Evolutionary conservation across 2,329 filamentous ascomycete genomes (phyloP).

Genomic region (Hymenotorrendiella dingleyae): DNA sequence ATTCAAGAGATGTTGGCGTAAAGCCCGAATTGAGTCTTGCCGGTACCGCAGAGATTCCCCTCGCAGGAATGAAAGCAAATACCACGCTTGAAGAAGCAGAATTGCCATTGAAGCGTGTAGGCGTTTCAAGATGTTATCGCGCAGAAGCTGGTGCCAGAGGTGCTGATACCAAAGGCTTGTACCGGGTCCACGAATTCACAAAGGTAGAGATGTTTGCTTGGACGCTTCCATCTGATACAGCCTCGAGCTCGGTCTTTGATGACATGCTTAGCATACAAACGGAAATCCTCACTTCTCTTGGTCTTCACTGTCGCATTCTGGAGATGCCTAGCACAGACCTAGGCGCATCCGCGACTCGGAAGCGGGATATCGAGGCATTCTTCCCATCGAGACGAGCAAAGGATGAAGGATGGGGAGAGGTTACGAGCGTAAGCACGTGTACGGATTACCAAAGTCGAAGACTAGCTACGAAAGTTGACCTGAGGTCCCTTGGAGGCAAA

Average conservation of each 20-base stretch:
- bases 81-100: constrained; percentile 56
- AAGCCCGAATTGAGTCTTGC: constrained; percentile 71
- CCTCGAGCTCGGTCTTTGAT: constrained; percentile 59
- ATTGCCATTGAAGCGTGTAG: constrained; percentile 74
- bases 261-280: constrained; percentile 85
- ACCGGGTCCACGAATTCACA: constrained; percentile 96
- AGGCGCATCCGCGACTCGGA: constrained; percentile 79
- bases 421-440: constrained; percentile 85
- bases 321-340: constrained; percentile 90
- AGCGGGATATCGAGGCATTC: constrained; percentile 89
- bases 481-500: constrained; percentile 43
- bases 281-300: constrained; percentile 71
- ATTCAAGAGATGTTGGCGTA: constrained; percentile 52
- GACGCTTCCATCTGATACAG: constrained; percentile 54
- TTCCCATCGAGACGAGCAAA: constrained; percentile 72
- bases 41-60: constrained; percentile 89
- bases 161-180: constrained; percentile 86
- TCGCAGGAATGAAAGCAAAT: constrained; percentile 84
- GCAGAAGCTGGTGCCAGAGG: constrained; percentile 90
- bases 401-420: constrained; percentile 81
- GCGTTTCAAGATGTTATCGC: constrained; percentile 86
- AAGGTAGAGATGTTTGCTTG: constrained; percentile 98
- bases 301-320: constrained; percentile 78
- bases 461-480: constrained; percentile 66
- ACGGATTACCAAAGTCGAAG: constrained; percentile 90